A percentile compares a stretch with the other conserved stretches of the same genome.
Evolutionary conservation across 805 yeast genomes (phyloP).

Genomic region (Grigorovia jiainica): DNA sequence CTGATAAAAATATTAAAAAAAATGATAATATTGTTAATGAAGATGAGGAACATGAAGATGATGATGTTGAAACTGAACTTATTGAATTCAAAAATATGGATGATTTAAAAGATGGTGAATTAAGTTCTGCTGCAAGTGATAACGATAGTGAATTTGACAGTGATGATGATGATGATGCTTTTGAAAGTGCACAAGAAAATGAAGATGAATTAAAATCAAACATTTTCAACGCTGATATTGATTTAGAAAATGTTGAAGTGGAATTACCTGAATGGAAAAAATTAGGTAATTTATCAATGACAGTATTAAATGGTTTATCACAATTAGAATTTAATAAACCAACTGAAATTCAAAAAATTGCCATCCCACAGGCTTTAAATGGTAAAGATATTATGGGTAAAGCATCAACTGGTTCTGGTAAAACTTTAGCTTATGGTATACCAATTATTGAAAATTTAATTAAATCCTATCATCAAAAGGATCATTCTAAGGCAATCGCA

Average conservation of each 20-base stretch:
- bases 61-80: conserved; percentile 11
- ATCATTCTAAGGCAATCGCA: conserved; percentile 46
- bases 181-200: conserved; percentile 8
- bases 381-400: conserved; percentile 87
- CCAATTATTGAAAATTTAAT: conserved; percentile 69
- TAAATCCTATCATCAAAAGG: conserved; percentile 7
- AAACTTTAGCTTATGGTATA: conserved; percentile 89
- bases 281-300: conserved; percentile 36
- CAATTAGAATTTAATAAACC: conserved; percentile 56
- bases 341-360: conserved; percentile 69
- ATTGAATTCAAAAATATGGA: conserved; percentile 26
- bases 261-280: conserved; percentile 55
- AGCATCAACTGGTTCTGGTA: conserved; percentile 97
- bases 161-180: conserved; percentile 12
- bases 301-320: conserved; percentile 52
- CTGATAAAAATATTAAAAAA: conserved; percentile 5
- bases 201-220: conserved; percentile 20
- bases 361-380: conserved; percentile 64
- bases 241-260: conserved; percentile 25
- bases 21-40: conserved; percentile 9
- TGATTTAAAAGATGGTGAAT: conserved; percentile 25
- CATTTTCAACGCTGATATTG: conserved; percentile 19
- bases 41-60: conserved; percentile 10
- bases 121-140: conserved; percentile 17
- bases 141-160: conserved; percentile 23